Evolutionary conservation across 78 protist species (phyloP).

Genomic region (Dictyostelium brefeldianum): DNA sequence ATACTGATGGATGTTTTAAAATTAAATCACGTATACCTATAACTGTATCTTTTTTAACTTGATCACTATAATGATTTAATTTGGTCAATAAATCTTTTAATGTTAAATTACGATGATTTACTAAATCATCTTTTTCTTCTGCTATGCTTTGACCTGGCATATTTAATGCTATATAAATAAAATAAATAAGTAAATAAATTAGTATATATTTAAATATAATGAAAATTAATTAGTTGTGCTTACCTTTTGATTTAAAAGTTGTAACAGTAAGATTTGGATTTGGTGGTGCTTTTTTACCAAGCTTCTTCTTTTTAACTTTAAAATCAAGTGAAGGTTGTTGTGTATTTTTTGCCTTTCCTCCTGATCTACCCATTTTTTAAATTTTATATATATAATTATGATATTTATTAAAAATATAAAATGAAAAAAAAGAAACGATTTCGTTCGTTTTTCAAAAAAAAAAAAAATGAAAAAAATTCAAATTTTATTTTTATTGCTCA

Average conservation of each 20-base stretch:
- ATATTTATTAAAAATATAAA: no score
- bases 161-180: conserved; percentile 31
- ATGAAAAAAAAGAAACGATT: no score
- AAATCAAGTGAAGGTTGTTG: conserved; percentile 74
- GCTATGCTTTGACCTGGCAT: conserved; percentile 64
- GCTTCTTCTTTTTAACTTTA: conserved; percentile 41
- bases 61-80: conserved; percentile 51
- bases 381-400: neutral
- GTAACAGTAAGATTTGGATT: conserved; percentile 71
- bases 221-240: neutral
- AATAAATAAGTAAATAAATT: neutral
- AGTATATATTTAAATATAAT: neutral
- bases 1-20: conserved; percentile 19
- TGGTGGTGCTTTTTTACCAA: conserved; percentile 74
- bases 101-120: conserved; percentile 71
- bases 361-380: conserved; percentile 43
- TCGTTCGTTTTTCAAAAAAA: no score
- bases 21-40: conserved; percentile 56
- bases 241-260: conserved; percentile 76
- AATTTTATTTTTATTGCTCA: no score
- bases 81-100: conserved; percentile 63
- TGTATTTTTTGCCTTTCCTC: conserved; percentile 49
- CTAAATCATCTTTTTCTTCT: conserved; percentile 70
- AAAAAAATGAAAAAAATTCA: no score
- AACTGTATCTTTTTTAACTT: conserved; percentile 45